These are phyloP conservation scores for Plenodomus tracheiphilus DNA, from an alignment of 2,329 filamentous ascomycete species.

Conservation along the genomic window DNA sequence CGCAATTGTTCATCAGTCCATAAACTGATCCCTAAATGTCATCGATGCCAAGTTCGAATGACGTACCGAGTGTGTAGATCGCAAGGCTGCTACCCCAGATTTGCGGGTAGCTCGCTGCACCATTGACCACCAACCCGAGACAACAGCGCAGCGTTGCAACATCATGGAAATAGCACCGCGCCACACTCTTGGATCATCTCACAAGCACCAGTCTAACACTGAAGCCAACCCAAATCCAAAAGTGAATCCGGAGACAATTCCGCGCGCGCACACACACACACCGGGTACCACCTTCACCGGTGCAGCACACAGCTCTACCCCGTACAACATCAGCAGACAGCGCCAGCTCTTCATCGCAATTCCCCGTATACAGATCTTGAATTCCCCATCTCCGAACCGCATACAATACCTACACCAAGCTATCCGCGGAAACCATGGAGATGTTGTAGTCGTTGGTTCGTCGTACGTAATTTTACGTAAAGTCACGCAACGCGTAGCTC, in stretches of 20 bases:
- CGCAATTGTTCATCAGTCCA: no score
- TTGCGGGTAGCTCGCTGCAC: slow-evolving; percentile 2
- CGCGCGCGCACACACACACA: no score
- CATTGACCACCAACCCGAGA: neutral
- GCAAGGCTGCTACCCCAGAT: slow-evolving; percentile 12
- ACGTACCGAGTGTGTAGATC: neutral
- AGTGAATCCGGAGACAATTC: no score
- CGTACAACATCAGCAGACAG: neutral
- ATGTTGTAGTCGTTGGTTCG: slow-evolving; percentile 15
- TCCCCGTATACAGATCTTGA: neutral
- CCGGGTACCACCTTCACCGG: neutral
- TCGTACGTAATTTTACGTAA: slow-evolving; percentile 37
- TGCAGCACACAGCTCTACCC: neutral
- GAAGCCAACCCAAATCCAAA: no score
- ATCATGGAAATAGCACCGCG: neutral
- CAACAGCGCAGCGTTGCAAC: neutral
- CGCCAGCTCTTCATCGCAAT: neutral
- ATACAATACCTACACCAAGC: slow-evolving; percentile 7
- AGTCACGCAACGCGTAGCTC: neutral
- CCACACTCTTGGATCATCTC: neutral
- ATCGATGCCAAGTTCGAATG: neutral
- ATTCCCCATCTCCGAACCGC: neutral
- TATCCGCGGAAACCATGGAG: slow-evolving; percentile 23
- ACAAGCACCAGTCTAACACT: no score
- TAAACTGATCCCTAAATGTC: no score